Percentiles rank a stretch among this genome's conserved stretches.
Conservation (phyloP, 2,329 filamentous ascomycete species). For the Penicillium palitans region DNA sequence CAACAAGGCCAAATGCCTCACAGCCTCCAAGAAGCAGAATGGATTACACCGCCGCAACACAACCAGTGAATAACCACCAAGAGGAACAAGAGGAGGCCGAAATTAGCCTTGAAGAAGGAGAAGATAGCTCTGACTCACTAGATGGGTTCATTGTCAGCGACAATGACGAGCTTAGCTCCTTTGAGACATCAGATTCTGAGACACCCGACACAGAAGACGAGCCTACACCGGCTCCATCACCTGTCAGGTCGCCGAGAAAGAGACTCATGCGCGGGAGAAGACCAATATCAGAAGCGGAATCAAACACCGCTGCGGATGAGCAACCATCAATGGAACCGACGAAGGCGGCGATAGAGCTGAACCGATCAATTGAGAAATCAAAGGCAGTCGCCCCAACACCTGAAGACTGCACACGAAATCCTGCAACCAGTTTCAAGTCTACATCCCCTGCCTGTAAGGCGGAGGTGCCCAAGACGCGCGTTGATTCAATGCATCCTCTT, state of each 20-base stretch:
- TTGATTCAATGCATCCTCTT: not conserved
- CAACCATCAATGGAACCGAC: not conserved
- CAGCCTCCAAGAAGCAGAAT: constrained; percentile 16
- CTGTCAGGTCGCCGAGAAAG: constrained; percentile 27
- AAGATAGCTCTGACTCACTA: constrained; percentile 40
- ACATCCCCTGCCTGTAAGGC: not conserved
- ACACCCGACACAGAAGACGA: constrained; percentile 30
- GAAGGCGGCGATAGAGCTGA: not conserved
- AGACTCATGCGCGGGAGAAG: constrained; percentile 39
- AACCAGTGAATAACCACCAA: constrained; percentile 16
- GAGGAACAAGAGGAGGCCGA: constrained; percentile 29
- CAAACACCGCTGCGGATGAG: constrained; percentile 7
- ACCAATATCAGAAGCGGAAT: constrained; percentile 23
- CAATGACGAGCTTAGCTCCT: constrained; percentile 40
- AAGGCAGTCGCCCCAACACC: not conserved
- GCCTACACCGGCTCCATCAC: constrained; percentile 20
- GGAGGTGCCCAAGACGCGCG: not conserved
- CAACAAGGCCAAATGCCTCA: constrained; percentile 17
- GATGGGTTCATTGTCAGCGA: constrained; percentile 46
- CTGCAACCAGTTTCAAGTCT: not conserved
- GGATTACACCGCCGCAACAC: constrained; percentile 15
- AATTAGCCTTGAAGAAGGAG: constrained; percentile 34
- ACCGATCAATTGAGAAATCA: not conserved
- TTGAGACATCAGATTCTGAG: constrained; percentile 35
- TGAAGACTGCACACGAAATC: not conserved